Base-by-base conservation (phyloP, 176 grass and related monocot species). In the Puccinellia tenuiflora region DNA sequence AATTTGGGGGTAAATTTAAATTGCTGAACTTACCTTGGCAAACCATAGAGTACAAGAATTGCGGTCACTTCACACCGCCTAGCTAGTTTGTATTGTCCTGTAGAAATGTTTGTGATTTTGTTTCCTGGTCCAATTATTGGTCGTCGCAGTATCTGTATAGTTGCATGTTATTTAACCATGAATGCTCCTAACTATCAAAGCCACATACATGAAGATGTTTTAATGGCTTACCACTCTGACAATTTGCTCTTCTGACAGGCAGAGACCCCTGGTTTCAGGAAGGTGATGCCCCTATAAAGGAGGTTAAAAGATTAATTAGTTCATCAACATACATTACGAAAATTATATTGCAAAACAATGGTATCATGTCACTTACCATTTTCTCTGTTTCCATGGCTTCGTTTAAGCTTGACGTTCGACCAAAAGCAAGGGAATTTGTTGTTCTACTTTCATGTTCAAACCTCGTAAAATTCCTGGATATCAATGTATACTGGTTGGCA, bases 381-480 rank as follows among this genome's bases (percentile, higher is more conserved):
- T 90, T 96, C 87, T 96, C 93, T 63, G 76, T 77, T 86, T 96
- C 88, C 88, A 86, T 90, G 60, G 93, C 93, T 88, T 96, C 93
- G 43, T 96, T 96, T 79, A 96, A 81, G 90, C 93, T 85, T 92
- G 83, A 47, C 93, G 76, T 60, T 96, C 93, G 69, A 96, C 93
- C 59, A 96, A 82, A 71, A 96, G 90, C 51, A 96, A 88, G 7
- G 93, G 93, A 81, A 96, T 79, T 81, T 92, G 90, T 38, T 90
- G 93, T 55, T 89, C 39, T 26, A 96, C 48, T 91, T 96, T 96
- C 93, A 96, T 96, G 83, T 92, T 92, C 82, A 96, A 60, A 72
- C 93, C 85, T 96, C 93, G 25, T 91, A 96, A 50, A 96, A 96
- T 87, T 96, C 93, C 51, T 86, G 90, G 78, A 96, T 96, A 68